Conservation (phyloP, 768 basidiomycete genomes). For the Boletus sp. region DNA sequence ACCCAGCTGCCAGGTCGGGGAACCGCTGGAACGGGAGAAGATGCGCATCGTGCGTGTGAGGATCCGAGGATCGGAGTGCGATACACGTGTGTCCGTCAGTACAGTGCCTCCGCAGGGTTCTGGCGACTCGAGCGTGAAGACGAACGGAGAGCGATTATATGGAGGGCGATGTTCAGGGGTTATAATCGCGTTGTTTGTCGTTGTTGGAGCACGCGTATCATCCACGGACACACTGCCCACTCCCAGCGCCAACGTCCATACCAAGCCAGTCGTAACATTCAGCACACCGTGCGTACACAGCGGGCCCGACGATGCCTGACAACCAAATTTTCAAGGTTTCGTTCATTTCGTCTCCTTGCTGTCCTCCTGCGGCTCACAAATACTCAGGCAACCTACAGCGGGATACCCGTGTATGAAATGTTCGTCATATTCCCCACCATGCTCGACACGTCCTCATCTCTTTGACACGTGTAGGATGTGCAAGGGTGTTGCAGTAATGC, state of each 20-base stretch:
- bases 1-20: not conserved
- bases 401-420: slow-evolving; percentile 92
- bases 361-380: not conserved
- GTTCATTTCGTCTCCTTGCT: not conserved
- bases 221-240: slow-evolving; percentile 8
- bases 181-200: slow-evolving; percentile 37
- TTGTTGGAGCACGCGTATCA: slow-evolving; percentile 39
- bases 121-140: not conserved
- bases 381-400: slow-evolving; percentile 82
- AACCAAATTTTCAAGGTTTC: slow-evolving; percentile 86
- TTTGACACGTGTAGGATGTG: slow-evolving; percentile 71
- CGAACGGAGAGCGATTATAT: not conserved
- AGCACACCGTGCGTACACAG: slow-evolving; percentile 9
- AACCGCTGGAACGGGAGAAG: not conserved
- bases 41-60: not conserved
- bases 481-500: slow-evolving; percentile 96
- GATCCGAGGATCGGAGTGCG: not conserved
- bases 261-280: not conserved
- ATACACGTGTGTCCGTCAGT: not conserved
- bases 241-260: slow-evolving; percentile 18
- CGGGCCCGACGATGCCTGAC: slow-evolving; percentile 61
- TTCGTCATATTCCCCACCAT: slow-evolving; percentile 44
- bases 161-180: slow-evolving; percentile 12
- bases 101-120: not conserved
- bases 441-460: slow-evolving; percentile 32